A percentile compares a stretch with the other conserved stretches of the same genome.
Conservation (phyloP, 805 yeast genomes). For the Vanderwaltozyma yarrowii region DNA sequence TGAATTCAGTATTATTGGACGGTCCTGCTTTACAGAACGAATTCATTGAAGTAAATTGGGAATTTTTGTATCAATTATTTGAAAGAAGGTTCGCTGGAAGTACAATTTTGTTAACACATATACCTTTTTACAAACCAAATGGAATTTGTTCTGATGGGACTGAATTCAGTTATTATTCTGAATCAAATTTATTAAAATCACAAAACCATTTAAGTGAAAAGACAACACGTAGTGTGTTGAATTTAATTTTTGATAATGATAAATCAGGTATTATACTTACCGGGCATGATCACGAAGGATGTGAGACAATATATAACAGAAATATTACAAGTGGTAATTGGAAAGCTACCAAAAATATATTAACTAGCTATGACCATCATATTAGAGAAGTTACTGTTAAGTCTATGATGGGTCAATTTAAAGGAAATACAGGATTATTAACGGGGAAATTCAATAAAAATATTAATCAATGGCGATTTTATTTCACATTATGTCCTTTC, state of each 20-base stretch:
- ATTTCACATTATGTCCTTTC: conserved; percentile 69
- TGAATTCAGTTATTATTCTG: conserved; percentile 47
- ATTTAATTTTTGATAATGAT: conserved; percentile 56
- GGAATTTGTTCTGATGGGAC: conserved; percentile 90
- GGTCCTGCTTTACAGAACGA: conserved; percentile 81
- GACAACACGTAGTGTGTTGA: conserved; percentile 55
- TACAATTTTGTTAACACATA: conserved; percentile 76
- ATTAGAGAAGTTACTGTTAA: conserved; percentile 76
- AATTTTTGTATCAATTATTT: conserved; percentile 54
- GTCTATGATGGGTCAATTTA: conserved; percentile 94
- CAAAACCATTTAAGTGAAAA: conserved; percentile 76
- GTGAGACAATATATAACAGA: conserved; percentile 56
- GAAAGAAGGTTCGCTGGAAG: conserved; percentile 57
- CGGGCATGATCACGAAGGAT: conserved; percentile 97
- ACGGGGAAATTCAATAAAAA: conserved; percentile 53
- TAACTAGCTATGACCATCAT: conserved; percentile 13
- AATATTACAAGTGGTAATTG: conserved; percentile 36
- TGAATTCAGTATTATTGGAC: conserved; percentile 75
- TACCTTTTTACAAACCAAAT: conserved; percentile 73
- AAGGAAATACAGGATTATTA: conserved; percentile 79
- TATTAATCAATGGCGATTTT: conserved; percentile 48
- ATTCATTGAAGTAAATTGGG: conserved; percentile 57
- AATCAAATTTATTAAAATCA: conserved; percentile 55
- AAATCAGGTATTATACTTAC: conserved; percentile 75
- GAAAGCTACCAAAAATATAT: conserved; percentile 18